Base-by-base conservation (phyloP, 2,329 filamentous ascomycete species). In the Remersonia thermophila region DNA sequence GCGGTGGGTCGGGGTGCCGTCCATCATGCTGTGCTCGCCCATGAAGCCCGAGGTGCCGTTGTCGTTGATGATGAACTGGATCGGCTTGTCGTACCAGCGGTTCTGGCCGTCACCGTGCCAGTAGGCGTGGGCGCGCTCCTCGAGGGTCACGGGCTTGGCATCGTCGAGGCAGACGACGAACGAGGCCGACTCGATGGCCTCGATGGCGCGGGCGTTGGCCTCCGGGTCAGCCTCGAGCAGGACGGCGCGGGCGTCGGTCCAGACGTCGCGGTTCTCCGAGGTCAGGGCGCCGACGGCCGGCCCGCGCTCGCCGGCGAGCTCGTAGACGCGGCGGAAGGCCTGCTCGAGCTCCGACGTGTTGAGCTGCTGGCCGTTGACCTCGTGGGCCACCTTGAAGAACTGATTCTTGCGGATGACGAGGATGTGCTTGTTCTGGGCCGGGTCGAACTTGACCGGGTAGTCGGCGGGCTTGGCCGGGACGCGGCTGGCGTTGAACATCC, bases 11-110 rank as follows among this genome's bases (percentile, higher is more conserved):
- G 93, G 87, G 6, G 91, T 98, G 46, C 93, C 91, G 57, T 98
- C 91, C 93, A 98, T 98, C 91, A 98, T 96, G 52, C 83, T 93
- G 71, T 98, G 91, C 65, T 98, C 91, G 54, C 91, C 91, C 71
- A 86, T 89, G 71, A 98, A 98, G 43, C 91, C 91, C 2, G 91
- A 83, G 7, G 91, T 93, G 50, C 91, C 91, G 58, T 98, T 98
- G 58, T 98, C 87, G 61, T 94, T 95, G 65, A 98, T 60, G 57
- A 98, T 93, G 65, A 98, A 96, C 62, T 98, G 89, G 36, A 94
- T 67, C 5, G 91, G 91, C 71, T 98, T 98, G 71, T 98, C 91
- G 55, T 79, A 96, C 87, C 87, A 98, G 48, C 91, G 77, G 69
- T 98, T 98, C 49, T 75, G 69, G 39, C 91, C 91, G 53, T 98